Conservation (phyloP, 2,329 filamentous ascomycete species). For the Elsinoe batatas region DNA sequence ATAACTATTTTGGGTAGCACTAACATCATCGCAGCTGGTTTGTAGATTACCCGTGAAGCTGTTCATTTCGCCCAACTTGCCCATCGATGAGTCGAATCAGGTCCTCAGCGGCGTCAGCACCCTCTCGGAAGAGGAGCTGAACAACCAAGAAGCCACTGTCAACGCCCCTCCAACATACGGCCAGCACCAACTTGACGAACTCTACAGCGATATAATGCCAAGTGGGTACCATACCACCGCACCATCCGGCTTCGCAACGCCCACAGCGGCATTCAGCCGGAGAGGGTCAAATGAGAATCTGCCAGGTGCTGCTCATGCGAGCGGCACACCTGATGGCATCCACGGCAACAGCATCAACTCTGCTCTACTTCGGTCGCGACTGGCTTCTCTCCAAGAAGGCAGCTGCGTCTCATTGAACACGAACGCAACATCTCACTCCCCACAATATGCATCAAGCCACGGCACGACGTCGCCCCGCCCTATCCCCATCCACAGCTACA, state of each 20-base stretch:
- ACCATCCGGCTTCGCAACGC: conserved; percentile 55
- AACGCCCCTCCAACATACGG: conserved; percentile 89
- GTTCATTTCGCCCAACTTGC: conserved; percentile 90
- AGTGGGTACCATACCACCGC: conserved; percentile 56
- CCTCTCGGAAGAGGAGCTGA: conserved; percentile 33
- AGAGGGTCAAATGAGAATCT: conserved; percentile 76
- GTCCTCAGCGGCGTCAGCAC: conserved; percentile 48
- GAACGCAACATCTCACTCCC: conserved; percentile 21
- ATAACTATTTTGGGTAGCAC: conserved; percentile 31
- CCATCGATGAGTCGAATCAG: conserved; percentile 77
- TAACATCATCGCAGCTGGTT: conserved; percentile 62
- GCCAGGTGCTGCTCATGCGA: conserved; percentile 37
- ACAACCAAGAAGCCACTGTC: conserved; percentile 45
- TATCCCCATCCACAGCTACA: neutral
- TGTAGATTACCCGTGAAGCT: conserved; percentile 85
- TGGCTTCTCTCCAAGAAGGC: conserved; percentile 42
- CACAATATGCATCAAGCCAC: conserved; percentile 20
- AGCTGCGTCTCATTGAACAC: conserved; percentile 23
- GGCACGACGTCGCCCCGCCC: conserved; percentile 21
- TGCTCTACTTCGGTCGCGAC: conserved; percentile 59
- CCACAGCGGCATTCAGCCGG: conserved; percentile 60
- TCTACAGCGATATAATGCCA: conserved; percentile 79
- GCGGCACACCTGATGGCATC: conserved; percentile 42
- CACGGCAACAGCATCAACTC: conserved; percentile 41
- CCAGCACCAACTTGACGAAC: conserved; percentile 76